A percentile compares a stretch with the other conserved stretches of the same genome.
Conservation (phyloP, 768 basidiomycete species). For the Boletus huronensis region DNA sequence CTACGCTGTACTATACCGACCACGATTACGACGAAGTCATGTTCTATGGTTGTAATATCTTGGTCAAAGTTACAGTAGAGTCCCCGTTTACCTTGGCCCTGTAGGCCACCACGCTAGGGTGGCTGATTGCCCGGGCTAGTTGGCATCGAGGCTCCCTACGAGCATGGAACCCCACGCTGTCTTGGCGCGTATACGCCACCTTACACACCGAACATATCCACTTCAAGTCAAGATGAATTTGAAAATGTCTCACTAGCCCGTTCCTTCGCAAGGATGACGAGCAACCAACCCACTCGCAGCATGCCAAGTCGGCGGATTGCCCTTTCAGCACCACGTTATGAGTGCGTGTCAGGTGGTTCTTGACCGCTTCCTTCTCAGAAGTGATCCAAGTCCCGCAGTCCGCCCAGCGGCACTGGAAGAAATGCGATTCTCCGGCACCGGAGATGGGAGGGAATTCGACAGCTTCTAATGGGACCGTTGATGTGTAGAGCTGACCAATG, state of each 20-base stretch:
- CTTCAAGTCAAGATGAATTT: slow-evolving; percentile 10
- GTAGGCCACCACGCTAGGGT: slow-evolving; percentile 16
- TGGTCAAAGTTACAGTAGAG: slow-evolving; percentile 17
- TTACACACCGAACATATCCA: slow-evolving; percentile 22
- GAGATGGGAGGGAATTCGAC: slow-evolving; percentile 6
- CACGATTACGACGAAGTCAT: background rate
- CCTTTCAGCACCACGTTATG: slow-evolving; percentile 10
- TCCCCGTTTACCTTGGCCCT: slow-evolving; percentile 1
- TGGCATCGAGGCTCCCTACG: slow-evolving; percentile 2
- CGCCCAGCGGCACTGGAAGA: slow-evolving; percentile 20
- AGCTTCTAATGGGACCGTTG: slow-evolving; percentile 3
- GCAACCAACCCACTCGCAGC: slow-evolving; percentile 18
- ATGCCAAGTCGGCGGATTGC: background rate
- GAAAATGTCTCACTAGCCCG: slow-evolving; percentile 18
- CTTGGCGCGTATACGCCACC: slow-evolving; percentile 9
- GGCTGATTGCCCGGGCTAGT: slow-evolving; percentile 1
- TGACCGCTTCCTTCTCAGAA: slow-evolving; percentile 10
- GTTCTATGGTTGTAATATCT: slow-evolving; percentile 9
- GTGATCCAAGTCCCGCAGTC: slow-evolving; percentile 21
- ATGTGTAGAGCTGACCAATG: background rate
- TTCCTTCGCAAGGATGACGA: background rate
- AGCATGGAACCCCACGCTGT: slow-evolving; percentile 14
- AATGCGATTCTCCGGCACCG: background rate
- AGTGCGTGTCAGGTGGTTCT: slow-evolving; percentile 6
- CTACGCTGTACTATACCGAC: slow-evolving; percentile 19